Base-by-base conservation (phyloP, 441 rosid species). In the Syzygium malaccense region DNA sequence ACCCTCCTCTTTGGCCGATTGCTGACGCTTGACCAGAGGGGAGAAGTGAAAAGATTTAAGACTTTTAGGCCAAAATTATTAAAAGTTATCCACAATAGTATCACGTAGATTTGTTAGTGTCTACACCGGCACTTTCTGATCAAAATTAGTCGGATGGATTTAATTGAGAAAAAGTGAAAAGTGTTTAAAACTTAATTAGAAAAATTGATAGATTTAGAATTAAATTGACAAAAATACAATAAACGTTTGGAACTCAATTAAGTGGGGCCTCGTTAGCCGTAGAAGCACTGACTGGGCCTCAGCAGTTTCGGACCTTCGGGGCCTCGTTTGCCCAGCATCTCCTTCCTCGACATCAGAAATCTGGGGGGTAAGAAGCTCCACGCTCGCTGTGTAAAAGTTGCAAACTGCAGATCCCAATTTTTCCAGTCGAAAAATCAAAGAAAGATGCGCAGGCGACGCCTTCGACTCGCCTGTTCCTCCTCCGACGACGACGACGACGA, bases 391-490 rank as follows among this genome's bases (percentile, higher is more conserved):
- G 60, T 25, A 0, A 9, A 64, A 33, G 3, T 1, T 1, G 87
- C 92, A 58, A 88, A 91, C 90, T 83, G 93, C 91, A 88, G 89
- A 86, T 64, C 88, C 91, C 79, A 75, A 90, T 25, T 18, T 87
- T 53, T 1, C 71, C n/a, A 91, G 85, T 86, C 89, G 86, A 55
- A 56, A 54, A 87, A 86, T 54, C 85, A 88, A 45, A 7, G 48
- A 45, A 54, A 89, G 28, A 97, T 96, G 99, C 87, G 86, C 68
- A 89, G 97, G 88, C 91, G 99, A 87, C 97, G 98, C 84, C 94
- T 95, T 55, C 83, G 92, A 60, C 92, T 96, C 48, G 89, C 60
- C 86, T 86, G 90, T 90, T 37, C 90, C 84, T 94, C 97, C 88
- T 95, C 93, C 49, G 97, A 92, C 26, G 98, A 94, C 15, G 95